Evolutionary conservation across 164 flowering plant species (phyloP), one percentile per base, ranked within the genome.

Genomic region (Stephania cephalantha): DNA sequence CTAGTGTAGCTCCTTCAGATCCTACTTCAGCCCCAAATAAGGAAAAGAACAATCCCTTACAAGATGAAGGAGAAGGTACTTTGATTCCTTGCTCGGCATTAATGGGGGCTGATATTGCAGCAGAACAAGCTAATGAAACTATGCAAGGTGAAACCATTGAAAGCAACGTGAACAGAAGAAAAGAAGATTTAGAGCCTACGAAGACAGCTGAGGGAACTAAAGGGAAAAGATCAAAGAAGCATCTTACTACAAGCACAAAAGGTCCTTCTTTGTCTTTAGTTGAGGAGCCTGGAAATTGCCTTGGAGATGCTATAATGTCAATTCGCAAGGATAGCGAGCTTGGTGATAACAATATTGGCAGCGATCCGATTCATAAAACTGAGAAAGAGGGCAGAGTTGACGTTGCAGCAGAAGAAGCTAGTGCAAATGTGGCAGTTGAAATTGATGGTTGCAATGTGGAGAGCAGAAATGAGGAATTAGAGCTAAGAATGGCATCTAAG

Each of bases 1-100:
- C 20, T 74, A 53, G 42, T 70, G 44, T 30, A 9, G 50, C 25
- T 58, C 6, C 29, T 76, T 58, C 76, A 63, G 52, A 80, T 65
- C 55, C 42, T 70, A 17, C 61, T 72, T n/a, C 66, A 3, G 6
- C 20, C 64, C 69, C 67, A 55, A 20, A 55, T 6, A 76, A 71
- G 75, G 76, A 81, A 76, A 76, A 65, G 20, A 67, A 45, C 12
- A 0, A 10, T 78, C 31, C 80, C 31, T 30, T 71, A 18, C 58
- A 76, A 69, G 79, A 71, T 55, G 73, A 18, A 67, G 78, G 55
- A 17, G 68, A 13, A 66, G 65, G 66, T 9, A 73, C 58, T 63
- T 10, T 55, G 58, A 52, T 17, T 3, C 75, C 76, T 50, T 35
- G 5, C 18, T 22, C 76, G 64, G 22, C 79, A 70, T 20, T 53